phyloP scores from a whole-genome alignment of 345 rosid species.

The Mercurialis annua region DNA sequence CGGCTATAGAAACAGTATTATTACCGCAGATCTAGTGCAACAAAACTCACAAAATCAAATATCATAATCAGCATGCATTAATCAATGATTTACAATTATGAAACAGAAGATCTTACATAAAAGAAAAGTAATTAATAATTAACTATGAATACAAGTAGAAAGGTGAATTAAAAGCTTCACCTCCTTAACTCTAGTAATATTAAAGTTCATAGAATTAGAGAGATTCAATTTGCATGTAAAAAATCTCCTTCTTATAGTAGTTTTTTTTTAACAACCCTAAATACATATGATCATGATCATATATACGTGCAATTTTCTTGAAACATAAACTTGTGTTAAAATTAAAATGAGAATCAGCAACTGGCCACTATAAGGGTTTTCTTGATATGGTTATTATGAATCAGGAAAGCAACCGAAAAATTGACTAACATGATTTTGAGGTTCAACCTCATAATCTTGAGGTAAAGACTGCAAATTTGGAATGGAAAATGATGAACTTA shows the following conservation, averaged over 20 bases:
- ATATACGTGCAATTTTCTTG: not conserved
- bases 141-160: not conserved
- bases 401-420: slow-evolving; percentile 70
- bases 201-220: not conserved
- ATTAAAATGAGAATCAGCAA: too few species aligned
- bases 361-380: not conserved
- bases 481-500: slow-evolving; percentile 9
- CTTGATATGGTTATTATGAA: slow-evolving; percentile 27
- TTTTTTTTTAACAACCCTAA: not conserved
- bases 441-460: slow-evolving; percentile 35
- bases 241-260: not conserved
- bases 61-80: slow-evolving; percentile 12
- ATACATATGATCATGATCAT: not conserved
- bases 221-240: slow-evolving; percentile 11
- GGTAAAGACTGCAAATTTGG: slow-evolving; percentile 30
- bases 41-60: not conserved
- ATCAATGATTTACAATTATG: slow-evolving; percentile 21
- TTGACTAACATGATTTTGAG: slow-evolving; percentile 32
- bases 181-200: slow-evolving; percentile 9
- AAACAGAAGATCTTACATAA: not conserved
- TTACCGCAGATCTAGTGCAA: too few species aligned
- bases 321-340: not conserved
- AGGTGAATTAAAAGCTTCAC: slow-evolving; percentile 33
- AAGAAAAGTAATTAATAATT: not conserved
- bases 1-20: slow-evolving; percentile 6